Evolutionary conservation across 495 filamentous ascomycete genomes (phyloP), one percentile per base, ranked within the genome.

Genomic region (Xylaria acuta): DNA sequence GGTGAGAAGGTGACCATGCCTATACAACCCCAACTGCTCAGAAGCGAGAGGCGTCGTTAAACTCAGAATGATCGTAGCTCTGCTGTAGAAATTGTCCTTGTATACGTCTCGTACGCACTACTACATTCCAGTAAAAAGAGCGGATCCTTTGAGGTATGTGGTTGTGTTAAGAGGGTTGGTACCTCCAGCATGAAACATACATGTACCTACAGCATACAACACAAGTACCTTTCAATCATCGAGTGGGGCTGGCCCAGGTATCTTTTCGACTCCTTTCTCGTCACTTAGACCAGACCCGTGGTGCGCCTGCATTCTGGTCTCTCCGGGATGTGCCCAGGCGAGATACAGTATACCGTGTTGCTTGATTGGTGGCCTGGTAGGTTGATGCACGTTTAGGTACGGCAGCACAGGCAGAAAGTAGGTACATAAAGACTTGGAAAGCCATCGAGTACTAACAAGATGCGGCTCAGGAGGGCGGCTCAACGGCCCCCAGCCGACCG

Each of bases 391-490:
- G 27, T n/a, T 30, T 56, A 12, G 40, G 60, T 43, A 63, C 36
- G 5, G 36, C 11, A 43, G 30, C 32, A 53, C 45, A 66, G 20
- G 45, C 30, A 41, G 34, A 54, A 67, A 56, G 32, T n/a, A n/a
- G n/a, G n/a, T 54, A 56, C 65, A 22, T 54, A 41, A n/a, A 36
- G 38, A 54, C 54, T 59, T 45, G 32, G 68, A 34, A 60, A 49
- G 25, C 45, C 22, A 59, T 75, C 73, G 72, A 76, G 77, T 78
- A 72, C 73, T 70, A 79, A 76, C 77, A 76, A 76, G 74, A 74
- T 79, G 77, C 77, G 77, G 77, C 77, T 79, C 76, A n/a, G 69
- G 69, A 62, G 77, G 65, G 77, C 75, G 77, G 77, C 77, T 79
- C 75, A 77, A 74, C 71, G 72, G 73, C 72, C 72, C 72, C 67